Evolutionary conservation across 805 yeast genomes (phyloP).

Genomic region (Candida ponderosae): DNA sequence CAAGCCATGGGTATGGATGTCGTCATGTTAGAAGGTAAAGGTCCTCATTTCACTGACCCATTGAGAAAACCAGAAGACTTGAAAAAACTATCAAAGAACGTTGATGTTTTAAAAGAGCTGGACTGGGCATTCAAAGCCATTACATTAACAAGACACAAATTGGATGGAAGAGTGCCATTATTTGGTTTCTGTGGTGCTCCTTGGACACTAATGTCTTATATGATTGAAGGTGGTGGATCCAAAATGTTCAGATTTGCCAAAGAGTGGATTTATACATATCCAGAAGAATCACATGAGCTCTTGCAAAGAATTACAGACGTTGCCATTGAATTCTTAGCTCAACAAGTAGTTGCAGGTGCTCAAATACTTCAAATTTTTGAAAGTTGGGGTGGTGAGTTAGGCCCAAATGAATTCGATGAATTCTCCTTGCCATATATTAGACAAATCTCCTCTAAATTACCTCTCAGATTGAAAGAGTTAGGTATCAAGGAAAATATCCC

Average conservation of each 20-base stretch:
- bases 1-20: slow-evolving; percentile 98
- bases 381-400: slow-evolving; percentile 96
- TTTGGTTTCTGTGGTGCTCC: slow-evolving; percentile 97
- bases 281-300: slow-evolving; percentile 61
- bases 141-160: slow-evolving; percentile 77
- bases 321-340: slow-evolving; percentile 86
- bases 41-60: slow-evolving; percentile 90
- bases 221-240: slow-evolving; percentile 97
- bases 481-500: slow-evolving; percentile 73
- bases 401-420: slow-evolving; percentile 80
- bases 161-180: slow-evolving; percentile 87
- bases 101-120: slow-evolving; percentile 68
- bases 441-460: slow-evolving; percentile 66
- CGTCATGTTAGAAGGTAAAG: slow-evolving; percentile 88
- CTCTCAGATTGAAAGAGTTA: slow-evolving; percentile 58
- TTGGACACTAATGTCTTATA: slow-evolving; percentile 93
- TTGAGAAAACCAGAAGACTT: slow-evolving; percentile 69
- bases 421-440: slow-evolving; percentile 84
- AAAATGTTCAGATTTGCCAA: slow-evolving; percentile 85
- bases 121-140: slow-evolving; percentile 96
- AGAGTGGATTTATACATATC: slow-evolving; percentile 82
- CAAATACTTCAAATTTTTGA: slow-evolving; percentile 97
- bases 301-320: slow-evolving; percentile 77
- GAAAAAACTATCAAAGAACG: slow-evolving; percentile 46
- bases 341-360: slow-evolving; percentile 95